Conservation (phyloP, 345 rosid genomes). For the Punica granatum region DNA sequence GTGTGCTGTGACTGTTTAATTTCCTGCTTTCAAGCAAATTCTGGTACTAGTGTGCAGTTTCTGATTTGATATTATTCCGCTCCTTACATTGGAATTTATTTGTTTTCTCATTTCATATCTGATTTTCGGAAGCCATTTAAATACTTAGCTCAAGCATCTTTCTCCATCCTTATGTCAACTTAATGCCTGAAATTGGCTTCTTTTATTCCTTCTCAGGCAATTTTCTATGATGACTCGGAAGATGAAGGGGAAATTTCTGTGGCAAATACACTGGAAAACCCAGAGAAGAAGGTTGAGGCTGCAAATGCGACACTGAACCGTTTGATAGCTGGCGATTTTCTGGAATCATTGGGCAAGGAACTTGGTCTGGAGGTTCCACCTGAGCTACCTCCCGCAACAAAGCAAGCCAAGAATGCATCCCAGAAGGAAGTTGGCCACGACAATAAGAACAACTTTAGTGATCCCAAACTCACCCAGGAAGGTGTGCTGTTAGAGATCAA, state of each 20-base stretch:
- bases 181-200: not conserved
- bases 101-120: not conserved
- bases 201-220: conserved; percentile 46
- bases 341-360: conserved; percentile 93
- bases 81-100: not conserved
- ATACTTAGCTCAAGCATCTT: not conserved
- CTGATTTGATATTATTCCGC: not conserved
- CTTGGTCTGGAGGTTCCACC: conserved; percentile 91
- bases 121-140: not conserved
- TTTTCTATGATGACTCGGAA: conserved; percentile 89
- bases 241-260: conserved; percentile 46
- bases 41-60: not conserved
- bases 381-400: conserved; percentile 34
- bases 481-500: conserved; percentile 10
- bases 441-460: conserved; percentile 16
- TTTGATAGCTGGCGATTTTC: conserved; percentile 85
- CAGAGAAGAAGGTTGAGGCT: conserved; percentile 60
- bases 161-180: not conserved
- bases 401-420: conserved; percentile 15
- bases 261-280: conserved; percentile 32
- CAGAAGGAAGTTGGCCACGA: conserved; percentile 23
- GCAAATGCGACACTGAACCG: conserved; percentile 78
- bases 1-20: not conserved
- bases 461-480: conserved; percentile 6
- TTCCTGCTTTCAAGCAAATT: not conserved